Evolutionary conservation across 352 stramenopile species (phyloP), one percentile per base, ranked within the genome.

Genomic region (Phytophthora foliorum): DNA sequence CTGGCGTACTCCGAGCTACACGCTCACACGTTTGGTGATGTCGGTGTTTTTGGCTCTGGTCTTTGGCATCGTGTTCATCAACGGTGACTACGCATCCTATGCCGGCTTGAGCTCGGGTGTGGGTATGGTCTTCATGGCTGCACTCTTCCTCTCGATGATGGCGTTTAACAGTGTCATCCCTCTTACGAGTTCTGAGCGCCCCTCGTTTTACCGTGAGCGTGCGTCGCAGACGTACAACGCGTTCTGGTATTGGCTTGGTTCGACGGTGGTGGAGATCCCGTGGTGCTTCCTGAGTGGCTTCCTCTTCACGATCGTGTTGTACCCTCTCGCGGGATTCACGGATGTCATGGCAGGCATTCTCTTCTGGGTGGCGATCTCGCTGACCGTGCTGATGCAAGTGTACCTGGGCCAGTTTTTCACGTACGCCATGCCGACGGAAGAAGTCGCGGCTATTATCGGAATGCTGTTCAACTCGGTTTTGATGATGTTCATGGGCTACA

Each of bases 171-270:
- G 62, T 1, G 76, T 90, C 5, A 52, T 96, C 1, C 72, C 81
- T 9, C 56, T 94, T 1, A 95, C 97, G 70, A 77, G 86, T 8
- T 89, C 97, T 50, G 85, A 66, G 48, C 58, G 58, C 91, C 69
- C 58, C 11, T 38, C 58, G 36, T 66, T 58, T 38, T 98, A 98
- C 84, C 78, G 93, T 16, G 93, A 98, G 66, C 91, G 95, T 27
- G 84, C 89, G 16, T 82, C 89, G 21, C 69, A 93, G 67, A 98
- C 97, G 68, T 98, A 98, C 72, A 84, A 89, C 51, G 69, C 86
- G 42, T 67, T 83, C 21, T 87, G 90, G 63, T 94, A 98, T 64
- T 86, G 83, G 27, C 49, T 97, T 2, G 82, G 86, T 9, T 87
- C 82, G 45, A 92, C 77, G 16, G 21, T 98, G 16, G 75, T 79